Evolutionary conservation across 2,329 filamentous ascomycete species (phyloP).

Genomic region (Pseudonectria foliicola): DNA sequence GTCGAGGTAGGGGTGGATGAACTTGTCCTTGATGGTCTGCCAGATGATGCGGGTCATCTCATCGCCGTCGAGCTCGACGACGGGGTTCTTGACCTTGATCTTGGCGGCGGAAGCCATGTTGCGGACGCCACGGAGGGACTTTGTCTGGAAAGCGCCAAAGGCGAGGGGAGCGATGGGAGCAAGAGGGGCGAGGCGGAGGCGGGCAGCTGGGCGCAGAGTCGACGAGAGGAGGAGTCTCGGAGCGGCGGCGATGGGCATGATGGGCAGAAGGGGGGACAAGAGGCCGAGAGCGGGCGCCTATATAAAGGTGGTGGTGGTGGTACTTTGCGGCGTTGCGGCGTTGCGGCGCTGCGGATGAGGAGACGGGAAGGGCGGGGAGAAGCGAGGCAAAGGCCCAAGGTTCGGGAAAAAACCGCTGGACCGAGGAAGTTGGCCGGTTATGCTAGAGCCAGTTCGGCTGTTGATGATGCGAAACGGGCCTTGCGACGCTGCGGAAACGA

Average conservation of each 20-base stretch:
- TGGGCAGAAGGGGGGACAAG: conserved; percentile 17
- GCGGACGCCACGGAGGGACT: conserved; percentile 57
- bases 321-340: no score
- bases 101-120: conserved; percentile 60
- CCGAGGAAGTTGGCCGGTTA: no score
- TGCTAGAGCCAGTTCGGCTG: no score
- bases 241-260: conserved; percentile 24
- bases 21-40: conserved; percentile 98
- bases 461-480: no score
- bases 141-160: conserved; percentile 37
- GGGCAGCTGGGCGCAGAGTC: conserved; percentile 22
- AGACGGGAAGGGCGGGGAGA: no score
- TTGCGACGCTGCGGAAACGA: no score
- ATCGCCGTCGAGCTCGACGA: conserved; percentile 92
- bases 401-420: no score
- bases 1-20: conserved; percentile 93
- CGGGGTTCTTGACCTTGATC: conserved; percentile 99
- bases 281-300: no score
- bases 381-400: no score
- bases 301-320: no score
- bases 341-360: no score
- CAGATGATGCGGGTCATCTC: conserved; percentile 99
- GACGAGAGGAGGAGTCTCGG: conserved; percentile 25
- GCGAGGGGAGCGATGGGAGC: conserved; percentile 52
- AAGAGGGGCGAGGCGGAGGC: conserved; percentile 32